These are phyloP conservation scores for Gentiana dahurica DNA, from an alignment of 257 asterid species.

Conservation along the genomic window DNA sequence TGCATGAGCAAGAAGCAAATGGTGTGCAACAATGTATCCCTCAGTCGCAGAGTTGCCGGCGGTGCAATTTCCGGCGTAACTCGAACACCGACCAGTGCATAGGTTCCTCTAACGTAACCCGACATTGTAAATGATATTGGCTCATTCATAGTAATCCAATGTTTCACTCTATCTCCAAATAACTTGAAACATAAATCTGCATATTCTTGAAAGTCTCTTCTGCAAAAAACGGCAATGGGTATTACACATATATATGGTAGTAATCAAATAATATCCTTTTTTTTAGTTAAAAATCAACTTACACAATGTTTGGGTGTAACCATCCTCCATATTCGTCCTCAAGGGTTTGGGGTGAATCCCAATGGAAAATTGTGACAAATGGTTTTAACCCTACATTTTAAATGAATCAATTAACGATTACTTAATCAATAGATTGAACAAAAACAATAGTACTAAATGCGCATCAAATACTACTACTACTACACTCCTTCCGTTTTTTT, in stretches of 20 bases:
- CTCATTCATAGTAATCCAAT: slow-evolving; percentile 2
- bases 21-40: slow-evolving; percentile 3
- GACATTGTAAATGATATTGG: not conserved
- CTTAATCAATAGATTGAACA: too few relatives aligned
- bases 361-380: slow-evolving; percentile 11
- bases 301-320: slow-evolving; percentile 9
- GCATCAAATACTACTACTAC: too few relatives aligned
- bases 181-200: slow-evolving; percentile 2
- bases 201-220: not conserved
- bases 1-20: slow-evolving; percentile 8
- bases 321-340: slow-evolving; percentile 18
- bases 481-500: too few relatives aligned
- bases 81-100: slow-evolving; percentile 1
- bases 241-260: too few relatives aligned
- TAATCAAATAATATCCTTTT: too few relatives aligned
- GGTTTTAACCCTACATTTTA: slow-evolving; percentile 11
- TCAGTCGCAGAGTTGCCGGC: slow-evolving; percentile 6
- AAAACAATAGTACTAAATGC: too few relatives aligned
- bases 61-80: slow-evolving; percentile 1
- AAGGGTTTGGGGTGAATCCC: slow-evolving; percentile 13
- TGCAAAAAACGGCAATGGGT: not conserved
- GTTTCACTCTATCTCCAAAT: slow-evolving; percentile 3
- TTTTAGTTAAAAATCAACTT: not conserved
- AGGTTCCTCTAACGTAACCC: not conserved
- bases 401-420: not conserved